These are phyloP conservation scores for Craterostigma plantagineum DNA, from an alignment of 257 asterid genomes.

Conservation along the genomic window DNA sequence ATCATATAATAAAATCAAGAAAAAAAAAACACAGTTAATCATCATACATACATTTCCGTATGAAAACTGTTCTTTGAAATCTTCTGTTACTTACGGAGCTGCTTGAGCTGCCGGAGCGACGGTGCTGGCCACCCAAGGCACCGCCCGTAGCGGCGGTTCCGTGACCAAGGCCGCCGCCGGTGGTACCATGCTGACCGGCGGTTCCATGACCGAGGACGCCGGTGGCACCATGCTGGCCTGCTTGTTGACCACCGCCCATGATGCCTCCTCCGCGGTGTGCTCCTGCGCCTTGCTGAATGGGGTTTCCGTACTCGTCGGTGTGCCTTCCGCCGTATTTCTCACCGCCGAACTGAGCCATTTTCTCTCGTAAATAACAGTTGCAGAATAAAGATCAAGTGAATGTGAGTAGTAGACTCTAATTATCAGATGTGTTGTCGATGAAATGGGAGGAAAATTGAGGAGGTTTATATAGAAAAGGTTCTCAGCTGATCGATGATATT, in stretches of 20 bases:
- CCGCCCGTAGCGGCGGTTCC: background rate
- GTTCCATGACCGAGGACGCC: background rate
- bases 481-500: too few species aligned
- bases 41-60: too few species aligned
- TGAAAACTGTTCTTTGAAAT: background rate
- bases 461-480: too few species aligned
- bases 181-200: too few species aligned
- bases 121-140: background rate
- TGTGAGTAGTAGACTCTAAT: too few species aligned
- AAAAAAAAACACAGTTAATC: background rate
- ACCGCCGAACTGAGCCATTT: background rate
- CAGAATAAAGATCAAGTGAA: too few species aligned
- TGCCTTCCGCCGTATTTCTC: background rate
- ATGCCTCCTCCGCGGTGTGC: background rate
- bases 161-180: background rate
- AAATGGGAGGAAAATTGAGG: too few species aligned
- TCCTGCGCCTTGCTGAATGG: background rate
- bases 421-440: too few species aligned
- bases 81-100: slow-evolving; percentile 22
- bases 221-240: background rate
- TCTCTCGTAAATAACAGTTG: background rate
- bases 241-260: background rate
- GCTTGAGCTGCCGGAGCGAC: slow-evolving; percentile 8
- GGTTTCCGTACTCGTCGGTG: background rate
- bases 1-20: background rate